Evolutionary conservation across 2,329 filamentous ascomycete genomes (phyloP).

Genomic region (Aspergillus viridinutans): DNA sequence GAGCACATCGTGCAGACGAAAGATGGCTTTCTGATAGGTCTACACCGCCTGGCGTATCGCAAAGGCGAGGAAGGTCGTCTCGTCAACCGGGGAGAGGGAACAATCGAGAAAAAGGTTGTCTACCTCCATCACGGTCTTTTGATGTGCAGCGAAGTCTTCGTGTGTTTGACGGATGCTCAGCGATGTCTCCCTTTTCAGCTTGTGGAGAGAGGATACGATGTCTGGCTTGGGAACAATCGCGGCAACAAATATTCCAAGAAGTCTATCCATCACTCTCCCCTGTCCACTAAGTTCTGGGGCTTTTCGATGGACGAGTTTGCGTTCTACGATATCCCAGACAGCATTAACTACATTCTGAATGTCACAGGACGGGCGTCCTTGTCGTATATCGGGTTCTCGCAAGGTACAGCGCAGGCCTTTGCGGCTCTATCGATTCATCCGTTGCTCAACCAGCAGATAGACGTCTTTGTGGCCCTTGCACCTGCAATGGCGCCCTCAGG

Average conservation of each 20-base stretch:
- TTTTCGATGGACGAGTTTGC: constrained; percentile 99
- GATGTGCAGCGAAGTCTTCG: constrained; percentile 99
- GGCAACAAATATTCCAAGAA: constrained; percentile 99
- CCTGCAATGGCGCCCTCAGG: constrained; percentile 96
- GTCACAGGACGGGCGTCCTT: constrained; percentile 78
- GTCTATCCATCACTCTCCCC: constrained; percentile 70
- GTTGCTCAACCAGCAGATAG: constrained; percentile 83
- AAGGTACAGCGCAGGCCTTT: constrained; percentile 95
- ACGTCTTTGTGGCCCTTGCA: constrained; percentile 92
- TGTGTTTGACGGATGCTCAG: constrained; percentile 81
- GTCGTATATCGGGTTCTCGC: constrained; percentile 95
- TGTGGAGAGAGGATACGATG: constrained; percentile 88
- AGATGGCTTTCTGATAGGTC: constrained; percentile 86
- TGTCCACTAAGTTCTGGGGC: constrained; percentile 80
- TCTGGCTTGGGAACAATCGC: constrained; percentile 96
- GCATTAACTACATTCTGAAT: constrained; percentile 83
- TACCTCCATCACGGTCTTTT: constrained; percentile 94
- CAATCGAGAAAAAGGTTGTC: constrained; percentile 75
- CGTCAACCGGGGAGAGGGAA: constrained; percentile 65
- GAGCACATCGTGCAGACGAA: constrained; percentile 94
- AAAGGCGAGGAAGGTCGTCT: constrained; percentile 74
- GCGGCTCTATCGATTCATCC: constrained; percentile 90
- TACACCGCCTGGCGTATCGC: constrained; percentile 81
- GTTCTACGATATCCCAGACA: constrained; percentile 94
- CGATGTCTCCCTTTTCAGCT: constrained; percentile 83